Evolutionary conservation across 2,329 filamentous ascomycete genomes (phyloP), one percentile per base, ranked within the genome.

Genomic region (Aureobasidium sp.): DNA sequence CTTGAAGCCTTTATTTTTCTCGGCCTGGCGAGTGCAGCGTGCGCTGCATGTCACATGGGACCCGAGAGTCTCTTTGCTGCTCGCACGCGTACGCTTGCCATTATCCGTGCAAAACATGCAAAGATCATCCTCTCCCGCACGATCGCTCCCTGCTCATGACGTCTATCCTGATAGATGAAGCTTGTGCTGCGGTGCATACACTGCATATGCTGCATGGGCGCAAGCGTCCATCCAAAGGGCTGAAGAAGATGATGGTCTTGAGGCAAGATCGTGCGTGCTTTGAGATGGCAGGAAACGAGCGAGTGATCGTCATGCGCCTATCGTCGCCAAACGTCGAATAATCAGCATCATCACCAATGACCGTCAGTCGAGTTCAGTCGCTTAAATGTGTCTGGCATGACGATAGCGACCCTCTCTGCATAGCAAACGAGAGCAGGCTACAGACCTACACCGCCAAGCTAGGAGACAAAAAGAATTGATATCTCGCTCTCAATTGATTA

Each of bases 61-160:
- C 26, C 43, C 55, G 55, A 48, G 55, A 59, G 55, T 48, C 55
- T 59, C 41, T 57, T 55, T 55, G 27, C 43, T 48, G 41, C 32
- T 59, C n/a, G 55, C 55, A 59, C 55, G 55, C 55, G 55, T 48
- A 48, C 20, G 43, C 55, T 59, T 48, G 55, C 44, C 55, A 59
- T 47, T 13, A 37, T 46, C 27, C 53, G 39, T 44, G 32, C 24
- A n/a, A 13, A 48, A 48, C 26, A 48, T 32, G 46, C 46, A 48
- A 32, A 24, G 39, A 36, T 44, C 26, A 36, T 32, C 27, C 17
- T 46, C 39, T n/a, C 15, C 34, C 27, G 53, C 39, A 46, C 53
- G 53, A 57, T 57, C 53, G 39, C 53, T 13, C 24, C 15, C 37
- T 29, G 17, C 26, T 4, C 53, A 57, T 57, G 53, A 57, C 53